Evolutionary conservation across 371 early-diverging fungal genomes (phyloP), one percentile per base, ranked within the genome.

Genomic region (Lichtheimia ornata): DNA sequence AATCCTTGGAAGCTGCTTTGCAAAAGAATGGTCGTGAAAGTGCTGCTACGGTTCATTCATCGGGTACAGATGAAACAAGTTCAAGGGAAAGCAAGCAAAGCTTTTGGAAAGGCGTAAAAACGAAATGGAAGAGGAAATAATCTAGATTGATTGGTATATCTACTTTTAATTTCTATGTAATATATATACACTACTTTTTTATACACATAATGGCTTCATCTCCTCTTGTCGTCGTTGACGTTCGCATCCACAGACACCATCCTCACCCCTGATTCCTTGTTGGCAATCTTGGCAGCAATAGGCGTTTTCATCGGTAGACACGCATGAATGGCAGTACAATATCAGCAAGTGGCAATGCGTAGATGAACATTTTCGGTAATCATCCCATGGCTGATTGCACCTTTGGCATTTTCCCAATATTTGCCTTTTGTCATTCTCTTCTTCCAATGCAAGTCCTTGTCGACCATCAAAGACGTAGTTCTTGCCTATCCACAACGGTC

Each of bases 391-490:
- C n/a, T 14, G 17, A 11, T 44, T 25, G 47, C 82, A 82, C 0
- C 17, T n/a, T 30, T 74, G 74, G 50, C 82, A 82, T 14, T 42
- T n/a, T 5, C 75, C 62, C 0, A 77, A 64, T 18, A 66, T 25
- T 5, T 1, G 14, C 47, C 22, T 17, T 15, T 18, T 43, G n/a
- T n/a, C 27, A 51, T 22, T 24, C 50, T 43, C 6, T 51, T 60
- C 40, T 2, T 60, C 41, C 28, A 56, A 56, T n/a, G 64, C 71
- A 24, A 75, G 53, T 22, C 73, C 71, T 56, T 89, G 89, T 20
- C 91, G 72, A 20, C 89, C 89, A 60, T 91, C 91, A 71, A 91
- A 91, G 2, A 91, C 86, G 63, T 91, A 91, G 60, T 89, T 91
- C 40, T 77, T 79, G 15, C 91, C 91, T 27, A 76, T 70, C 83